These are phyloP conservation scores for Colletotrichum tamarilloi DNA, from an alignment of 2,329 filamentous ascomycete genomes.

Conservation along the genomic window DNA sequence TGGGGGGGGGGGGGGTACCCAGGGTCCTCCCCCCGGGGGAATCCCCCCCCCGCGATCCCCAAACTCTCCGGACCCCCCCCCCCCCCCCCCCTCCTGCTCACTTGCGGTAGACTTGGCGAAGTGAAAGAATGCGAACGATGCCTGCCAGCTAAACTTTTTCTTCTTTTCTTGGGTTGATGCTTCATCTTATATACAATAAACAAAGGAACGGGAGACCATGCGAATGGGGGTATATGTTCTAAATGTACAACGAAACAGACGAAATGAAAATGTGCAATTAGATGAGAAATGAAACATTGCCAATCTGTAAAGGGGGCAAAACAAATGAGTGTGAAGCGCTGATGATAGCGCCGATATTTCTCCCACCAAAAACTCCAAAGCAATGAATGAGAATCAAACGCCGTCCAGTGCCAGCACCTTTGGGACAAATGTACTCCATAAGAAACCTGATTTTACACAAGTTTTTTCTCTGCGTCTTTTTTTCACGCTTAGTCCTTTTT, in stretches of 20 bases:
- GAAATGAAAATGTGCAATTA: not conserved
- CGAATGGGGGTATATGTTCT: not conserved
- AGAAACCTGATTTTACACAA: not conserved
- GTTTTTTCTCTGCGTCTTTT: not conserved
- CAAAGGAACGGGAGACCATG: not conserved
- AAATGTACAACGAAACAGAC: not conserved
- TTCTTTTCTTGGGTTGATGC: not conserved
- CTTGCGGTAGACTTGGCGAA: not conserved
- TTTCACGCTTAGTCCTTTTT: too few species aligned
- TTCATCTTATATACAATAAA: not conserved
- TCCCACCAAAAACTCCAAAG: not conserved
- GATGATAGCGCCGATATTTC: not conserved
- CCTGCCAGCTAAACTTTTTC: not conserved
- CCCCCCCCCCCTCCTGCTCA: not conserved
- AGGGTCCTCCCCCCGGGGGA: too few species aligned
- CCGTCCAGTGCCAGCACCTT: not conserved
- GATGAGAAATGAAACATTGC: not conserved
- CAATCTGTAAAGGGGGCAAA: not conserved
- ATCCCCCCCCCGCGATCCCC: too few species aligned
- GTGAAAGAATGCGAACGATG: too few species aligned
- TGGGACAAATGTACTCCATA: not conserved
- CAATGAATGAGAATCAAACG: not conserved
- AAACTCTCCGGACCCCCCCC: too few species aligned
- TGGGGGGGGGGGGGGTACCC: too few species aligned
- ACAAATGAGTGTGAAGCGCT: not conserved